Percentiles rank a stretch among this genome's conserved stretches.
Conservation (phyloP, 495 filamentous ascomycete genomes). For the Aspergillus sparsus region DNA sequence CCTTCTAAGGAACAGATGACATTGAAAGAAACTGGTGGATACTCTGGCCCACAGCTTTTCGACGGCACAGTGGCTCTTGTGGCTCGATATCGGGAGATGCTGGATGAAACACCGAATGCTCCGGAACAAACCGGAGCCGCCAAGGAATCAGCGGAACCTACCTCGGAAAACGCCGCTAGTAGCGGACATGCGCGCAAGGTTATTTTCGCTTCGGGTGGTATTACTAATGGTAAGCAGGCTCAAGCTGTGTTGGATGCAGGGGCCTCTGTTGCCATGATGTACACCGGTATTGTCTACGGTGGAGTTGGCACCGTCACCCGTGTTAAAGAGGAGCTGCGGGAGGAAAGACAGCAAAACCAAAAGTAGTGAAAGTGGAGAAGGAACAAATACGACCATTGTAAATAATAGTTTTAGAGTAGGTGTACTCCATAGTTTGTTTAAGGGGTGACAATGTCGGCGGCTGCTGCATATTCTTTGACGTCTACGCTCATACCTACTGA, state of each 20-base stretch:
- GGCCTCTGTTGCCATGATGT: slow-evolving; percentile 84
- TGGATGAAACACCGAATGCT: slow-evolving; percentile 55
- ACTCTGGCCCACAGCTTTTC: slow-evolving; percentile 87
- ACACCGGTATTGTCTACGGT: slow-evolving; percentile 79
- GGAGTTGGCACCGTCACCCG: slow-evolving; percentile 82
- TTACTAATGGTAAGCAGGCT: slow-evolving; percentile 81
- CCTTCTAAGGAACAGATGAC: slow-evolving; percentile 64
- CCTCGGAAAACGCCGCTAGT: slow-evolving; percentile 23
- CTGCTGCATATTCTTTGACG: not conserved
- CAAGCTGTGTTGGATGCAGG: slow-evolving; percentile 77
- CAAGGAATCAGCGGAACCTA: slow-evolving; percentile 20
- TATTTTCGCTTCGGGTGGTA: slow-evolving; percentile 90
- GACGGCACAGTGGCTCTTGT: slow-evolving; percentile 74
- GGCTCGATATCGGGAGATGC: slow-evolving; percentile 69
- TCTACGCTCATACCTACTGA: not conserved
- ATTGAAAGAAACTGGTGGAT: slow-evolving; percentile 78
- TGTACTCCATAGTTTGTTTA: no score
- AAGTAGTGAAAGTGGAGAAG: slow-evolving; percentile 4
- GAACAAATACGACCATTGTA: slow-evolving; percentile 1
- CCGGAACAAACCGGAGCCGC: slow-evolving; percentile 21
- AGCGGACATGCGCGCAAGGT: slow-evolving; percentile 60
- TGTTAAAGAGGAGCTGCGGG: slow-evolving; percentile 83
- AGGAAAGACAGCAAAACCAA: slow-evolving; percentile 45
- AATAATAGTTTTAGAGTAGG: not conserved
- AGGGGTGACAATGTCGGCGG: not conserved